Evolutionary conservation across 2,329 filamentous ascomycete species (phyloP), one percentile per base, ranked within the genome.

Genomic region (Aspergillus sp.): DNA sequence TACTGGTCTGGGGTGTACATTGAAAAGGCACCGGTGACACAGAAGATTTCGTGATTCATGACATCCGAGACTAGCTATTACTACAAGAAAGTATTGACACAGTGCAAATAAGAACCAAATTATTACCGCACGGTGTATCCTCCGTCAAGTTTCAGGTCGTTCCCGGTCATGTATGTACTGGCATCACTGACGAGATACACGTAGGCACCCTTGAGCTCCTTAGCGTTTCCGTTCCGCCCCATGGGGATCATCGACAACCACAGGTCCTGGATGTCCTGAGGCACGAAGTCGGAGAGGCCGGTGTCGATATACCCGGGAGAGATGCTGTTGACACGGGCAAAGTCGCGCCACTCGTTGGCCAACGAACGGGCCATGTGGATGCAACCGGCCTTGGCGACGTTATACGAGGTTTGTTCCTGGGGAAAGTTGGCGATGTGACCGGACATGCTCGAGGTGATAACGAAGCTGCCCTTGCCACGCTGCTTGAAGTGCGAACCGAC

Each of bases 401-500:
- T 82, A 70, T 82, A 82, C n/a, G 73, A 75, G 23, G 79, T 81
- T 63, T 85, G 82, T 68, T 84, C 81, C 67, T 85, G 82, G 23
- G 82, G 75, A 62, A 65, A 77, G 59, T 78, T 79, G 59, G 71
- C 75, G 52, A 78, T 77, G 58, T 78, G 75, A 10, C 76, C 76
- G 4, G 71, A 74, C 75, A 79, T 85, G 58, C 76, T 80, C n/a
- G 82, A 75, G 35, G 83, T 86, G 65, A 84, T 81, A 68, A 86
- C 74, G 64, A 85, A 78, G 52, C 76, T 80, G 44, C 83, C 83
- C 9, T 73, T 82, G 58, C 80, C 79, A 52, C 79, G 77, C 70
- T 83, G 72, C 69, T 82, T 82, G 77, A 84, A 85, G 70, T 93
- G 85, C 47, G 84, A 79, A 30, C 90, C 90, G n/a, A 88, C 87